Evolutionary conservation across 495 filamentous ascomycete species (phyloP), one percentile per base, ranked within the genome.

Genomic region (Aspergillus bridgeri): DNA sequence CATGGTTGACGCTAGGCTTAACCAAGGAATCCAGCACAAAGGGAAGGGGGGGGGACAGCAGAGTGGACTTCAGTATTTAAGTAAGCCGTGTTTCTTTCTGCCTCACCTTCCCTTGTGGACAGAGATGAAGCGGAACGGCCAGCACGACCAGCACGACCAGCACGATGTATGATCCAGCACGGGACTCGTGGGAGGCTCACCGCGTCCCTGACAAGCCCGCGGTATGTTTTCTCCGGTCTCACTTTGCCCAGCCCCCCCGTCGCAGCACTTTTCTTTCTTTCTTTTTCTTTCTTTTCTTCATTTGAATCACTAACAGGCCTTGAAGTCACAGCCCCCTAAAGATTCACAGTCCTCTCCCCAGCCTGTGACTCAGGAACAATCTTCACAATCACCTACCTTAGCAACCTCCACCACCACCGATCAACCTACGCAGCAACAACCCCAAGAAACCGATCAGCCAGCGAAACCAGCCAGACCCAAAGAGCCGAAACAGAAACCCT

Each of bases 91-190:
- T 4, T 38, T 9, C 3, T 15, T 38, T 13, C 33, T 38, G 9
- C 33, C 17, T 38, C 11, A 15, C 33, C 33, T 15, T 15, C 33
- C 33, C 33, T 38, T 13, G 13, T 15, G 51, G 50, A 49, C 1
- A 53, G 48, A 11, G 55, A 33, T 19, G 42, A 49, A n/a, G 48
- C 54, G 21, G 58, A 5, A 29, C 13, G n/a, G 13, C n/a, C 8
- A 48, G n/a, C 9, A 13, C 18, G 19, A 47, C 5, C 13, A 21
- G 46, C n/a, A 50, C 22, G 21, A 62, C 54, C 44, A 49, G 33
- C 56, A 56, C 42, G 19, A 75, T 75, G 71, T 78, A 77, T 55
- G 75, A 78, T 66, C 71, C 75, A 25, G 75, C 75, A 38, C 64
- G 75, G 60, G 75, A 78, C 64, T 64, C 60, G 50, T 77, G 62